A percentile compares a stretch with the other conserved stretches of the same genome.
phyloP scores from a whole-genome alignment of 2,329 filamentous ascomycete species.

The Exophiala viscosa region DNA sequence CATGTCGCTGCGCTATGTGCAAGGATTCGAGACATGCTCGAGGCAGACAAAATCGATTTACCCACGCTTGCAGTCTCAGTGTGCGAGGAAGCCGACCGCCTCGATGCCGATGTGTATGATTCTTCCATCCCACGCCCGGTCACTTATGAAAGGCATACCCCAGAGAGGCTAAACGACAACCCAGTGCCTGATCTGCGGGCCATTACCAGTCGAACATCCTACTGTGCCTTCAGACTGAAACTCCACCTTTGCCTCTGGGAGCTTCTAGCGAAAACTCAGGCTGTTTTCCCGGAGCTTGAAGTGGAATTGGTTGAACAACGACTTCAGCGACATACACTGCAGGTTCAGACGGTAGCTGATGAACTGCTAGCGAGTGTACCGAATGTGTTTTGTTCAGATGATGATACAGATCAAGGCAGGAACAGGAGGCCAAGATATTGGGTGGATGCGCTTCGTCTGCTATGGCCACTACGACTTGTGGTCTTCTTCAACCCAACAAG shows the following conservation, averaged over 20 bases:
- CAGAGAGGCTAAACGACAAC: neutral
- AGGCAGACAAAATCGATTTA: neutral
- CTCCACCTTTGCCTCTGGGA: slow-evolving; percentile 14
- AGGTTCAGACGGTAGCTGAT: slow-evolving; percentile 9
- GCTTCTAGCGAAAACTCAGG: slow-evolving; percentile 5
- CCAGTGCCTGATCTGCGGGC: slow-evolving; percentile 4
- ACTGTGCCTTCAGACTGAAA: slow-evolving; percentile 16
- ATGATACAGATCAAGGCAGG: neutral
- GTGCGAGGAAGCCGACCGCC: slow-evolving; percentile 4
- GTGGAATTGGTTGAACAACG: neutral
- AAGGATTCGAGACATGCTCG: slow-evolving; percentile 8
- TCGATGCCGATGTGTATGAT: slow-evolving; percentile 8
- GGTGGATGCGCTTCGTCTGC: slow-evolving; percentile 20
- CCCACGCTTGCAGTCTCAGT: neutral
- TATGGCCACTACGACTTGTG: slow-evolving; percentile 21
- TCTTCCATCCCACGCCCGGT: neutral
- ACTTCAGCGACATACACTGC: neutral
- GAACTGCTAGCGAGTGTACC: slow-evolving; percentile 12
- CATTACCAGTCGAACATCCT: slow-evolving; percentile 12
- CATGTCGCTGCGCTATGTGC: slow-evolving; percentile 11
- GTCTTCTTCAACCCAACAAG: slow-evolving; percentile 3
- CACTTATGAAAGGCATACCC: neutral
- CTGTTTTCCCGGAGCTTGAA: neutral
- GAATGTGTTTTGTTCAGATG: neutral
- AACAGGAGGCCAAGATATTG: slow-evolving; percentile 6